A percentile compares a stretch with the other conserved stretches of the same genome.
Conservation (phyloP, 331 rosid species). For the Telfairia occidentalis region DNA sequence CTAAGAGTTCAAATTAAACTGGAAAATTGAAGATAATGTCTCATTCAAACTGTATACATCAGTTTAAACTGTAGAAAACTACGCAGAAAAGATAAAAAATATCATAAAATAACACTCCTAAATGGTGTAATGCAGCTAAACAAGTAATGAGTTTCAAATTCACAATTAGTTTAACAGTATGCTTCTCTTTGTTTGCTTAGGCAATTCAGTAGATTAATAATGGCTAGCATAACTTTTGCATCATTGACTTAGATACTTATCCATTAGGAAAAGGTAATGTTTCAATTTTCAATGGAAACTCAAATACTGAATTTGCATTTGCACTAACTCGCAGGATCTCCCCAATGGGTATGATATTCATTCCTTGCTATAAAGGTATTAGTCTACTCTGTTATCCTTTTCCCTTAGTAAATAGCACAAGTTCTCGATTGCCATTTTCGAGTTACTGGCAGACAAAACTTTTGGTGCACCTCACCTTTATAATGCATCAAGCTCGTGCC, state of each 20-base stretch:
- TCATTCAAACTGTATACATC: background rate
- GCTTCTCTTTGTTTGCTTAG: background rate
- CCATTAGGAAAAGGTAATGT: background rate
- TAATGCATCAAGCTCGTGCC: background rate
- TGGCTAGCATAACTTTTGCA: background rate
- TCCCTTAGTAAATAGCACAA: background rate
- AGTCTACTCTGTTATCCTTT: slow-evolving; percentile 2
- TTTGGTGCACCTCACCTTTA: background rate
- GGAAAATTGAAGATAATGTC: background rate
- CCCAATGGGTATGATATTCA: slow-evolving; percentile 93
- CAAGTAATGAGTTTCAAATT: background rate
- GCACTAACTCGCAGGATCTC: slow-evolving; percentile 51
- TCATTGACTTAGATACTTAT: background rate
- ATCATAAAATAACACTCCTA: background rate
- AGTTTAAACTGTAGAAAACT: background rate
- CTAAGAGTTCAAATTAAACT: background rate
- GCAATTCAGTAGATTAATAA: background rate
- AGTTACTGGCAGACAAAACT: background rate
- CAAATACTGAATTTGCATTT: slow-evolving; percentile 19
- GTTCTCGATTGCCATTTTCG: background rate
- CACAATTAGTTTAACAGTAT: background rate
- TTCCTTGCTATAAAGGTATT: slow-evolving; percentile 93
- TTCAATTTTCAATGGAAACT: background rate
- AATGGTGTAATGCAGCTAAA: background rate
- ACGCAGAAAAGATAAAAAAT: background rate